Base-by-base conservation (phyloP, 192 early-diverging fungal genomes). In the Rhizophagus sp. region DNA sequence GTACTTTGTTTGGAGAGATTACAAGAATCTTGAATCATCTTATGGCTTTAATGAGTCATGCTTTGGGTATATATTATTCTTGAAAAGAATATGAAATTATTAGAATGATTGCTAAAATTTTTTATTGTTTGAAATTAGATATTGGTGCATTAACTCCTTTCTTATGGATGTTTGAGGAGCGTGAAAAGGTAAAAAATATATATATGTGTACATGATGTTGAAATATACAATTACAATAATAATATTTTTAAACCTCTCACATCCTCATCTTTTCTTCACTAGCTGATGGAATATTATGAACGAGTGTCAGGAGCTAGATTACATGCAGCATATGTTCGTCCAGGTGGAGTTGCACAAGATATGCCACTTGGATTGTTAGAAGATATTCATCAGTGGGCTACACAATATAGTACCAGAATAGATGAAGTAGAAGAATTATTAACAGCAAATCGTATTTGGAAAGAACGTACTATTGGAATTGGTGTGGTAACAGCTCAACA, bases 141-240 rank as follows among this genome's bases (percentile, higher is more conserved):
- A 96, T 99, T 44, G 98, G 98, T 79, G 98, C 97, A 34, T 88
- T 98, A 86, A 97, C 98, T 36, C 98, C 98, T 72, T 97, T 99
- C 89, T 88, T 99, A 84, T 99, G 96, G 91, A 92, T 98, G 94
- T 98, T 99, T 81, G 98, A 99, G 89, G 98, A 99, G 88, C 96
- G 98, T 84, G 98, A 99, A 84, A 96, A 97, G 62, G 77, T 79
- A 50, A 49, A 41, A 13, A 34, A 49, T 68, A 24, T 78, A 17
- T 52, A n/a, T 44, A 49, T 66, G 7, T 41, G n/a, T n/a, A n/a
- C n/a, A n/a, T n/a, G n/a, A n/a, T n/a, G 8, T 41, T 41, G 34
- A 30, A 36, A 36, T 25, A 36, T n/a, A n/a, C 8, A 47, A 47
- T 72, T 3, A 49, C n/a, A 15, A 39, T 39, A 22, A 50, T 44